Percentiles rank a stretch among this genome's conserved stretches.
phyloP scores from a whole-genome alignment of 768 basidiomycete species.

The Polyporus arcularius region DNA sequence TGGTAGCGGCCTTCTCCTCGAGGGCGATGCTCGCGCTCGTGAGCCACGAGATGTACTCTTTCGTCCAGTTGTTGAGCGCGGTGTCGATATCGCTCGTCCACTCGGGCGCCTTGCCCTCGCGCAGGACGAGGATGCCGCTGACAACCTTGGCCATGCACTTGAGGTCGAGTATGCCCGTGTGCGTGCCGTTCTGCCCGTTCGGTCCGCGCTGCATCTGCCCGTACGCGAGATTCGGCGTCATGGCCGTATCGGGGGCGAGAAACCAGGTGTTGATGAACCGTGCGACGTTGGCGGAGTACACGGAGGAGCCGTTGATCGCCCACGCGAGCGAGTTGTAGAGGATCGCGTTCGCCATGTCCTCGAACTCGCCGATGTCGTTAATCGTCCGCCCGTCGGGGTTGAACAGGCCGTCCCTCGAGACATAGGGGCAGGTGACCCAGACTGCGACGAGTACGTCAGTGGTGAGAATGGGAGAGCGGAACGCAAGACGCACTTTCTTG shows the following conservation, averaged over 20 bases:
- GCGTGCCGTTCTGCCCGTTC: conserved; percentile 36
- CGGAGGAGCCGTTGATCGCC: conserved; percentile 42
- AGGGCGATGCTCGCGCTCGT: conserved; percentile 49
- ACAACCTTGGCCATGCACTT: conserved; percentile 59
- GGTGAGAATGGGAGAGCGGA: neutral
- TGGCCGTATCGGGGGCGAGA: conserved; percentile 52
- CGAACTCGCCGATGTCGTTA: conserved; percentile 56
- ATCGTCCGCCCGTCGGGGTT: conserved; percentile 63
- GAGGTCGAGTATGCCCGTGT: conserved; percentile 60
- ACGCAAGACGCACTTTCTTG: conserved; percentile 43
- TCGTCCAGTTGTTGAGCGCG: conserved; percentile 51
- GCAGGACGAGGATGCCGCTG: conserved; percentile 53
- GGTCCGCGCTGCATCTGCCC: conserved; percentile 31
- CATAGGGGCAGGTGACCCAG: conserved; percentile 61
- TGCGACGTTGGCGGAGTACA: conserved; percentile 46
- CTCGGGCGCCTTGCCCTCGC: conserved; percentile 46
- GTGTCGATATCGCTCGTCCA: conserved; percentile 58
- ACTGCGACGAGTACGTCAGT: conserved; percentile 34
- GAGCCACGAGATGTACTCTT: conserved; percentile 57
- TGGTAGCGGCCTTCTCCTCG: conserved; percentile 45
- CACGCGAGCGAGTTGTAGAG: conserved; percentile 63
- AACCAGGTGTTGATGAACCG: conserved; percentile 60
- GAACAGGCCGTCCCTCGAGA: conserved; percentile 56
- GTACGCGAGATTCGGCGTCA: conserved; percentile 67
- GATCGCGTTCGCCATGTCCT: conserved; percentile 57